Base-by-base conservation (phyloP, 2,329 filamentous ascomycete species). In the Mycosphaerelloides madeirae region DNA sequence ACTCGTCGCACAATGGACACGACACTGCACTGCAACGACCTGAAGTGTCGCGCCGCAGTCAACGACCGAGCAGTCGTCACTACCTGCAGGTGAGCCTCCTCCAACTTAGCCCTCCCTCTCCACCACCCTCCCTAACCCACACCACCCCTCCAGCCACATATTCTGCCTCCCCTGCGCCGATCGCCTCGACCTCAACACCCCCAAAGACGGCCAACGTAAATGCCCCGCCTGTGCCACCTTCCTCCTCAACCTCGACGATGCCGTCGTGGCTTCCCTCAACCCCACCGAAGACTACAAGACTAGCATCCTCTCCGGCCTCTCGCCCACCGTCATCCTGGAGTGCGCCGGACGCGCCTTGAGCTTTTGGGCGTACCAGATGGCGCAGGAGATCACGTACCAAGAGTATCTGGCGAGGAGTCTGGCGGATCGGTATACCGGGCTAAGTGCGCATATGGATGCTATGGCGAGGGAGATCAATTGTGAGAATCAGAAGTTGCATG, bases 281-380 rank as follows among this genome's bases (percentile, higher is more conserved):
- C 88, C 88, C 0, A 83, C 81, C 0, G 90, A 96, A 58, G 88
- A 94, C 54, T 95, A 93, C 72, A 95, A 95, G 66, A 88, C 86
- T 0, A 90, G 83, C 48, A 79, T 94, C 0, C 72, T 96, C 9
- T 88, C 86, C 59, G 91, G 91, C 0, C 69, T 96, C 1, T 86
- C 81, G 48, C 91, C 91, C 1, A 83, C 77, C 28, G 75, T 83
- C 22, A 85, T 96, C 52, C 88, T 95, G 77, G 90, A 95, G 57
- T 94, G 88, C 65, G 85, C 87, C 16, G 81, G 84, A 4, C 77
- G 86, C 54, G 88, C 84, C 1, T 66, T 95, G 52, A 80, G 78
- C 25, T 95, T 95, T 62, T 95, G 88, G 84, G 83, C 80, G 22
- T 95, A 95, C 58, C 89, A 95, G 62, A 81, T 83, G 15, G 82